phyloP scores from a whole-genome alignment of 2,329 filamentous ascomycete species.

The Colletotrichum phormii region DNA sequence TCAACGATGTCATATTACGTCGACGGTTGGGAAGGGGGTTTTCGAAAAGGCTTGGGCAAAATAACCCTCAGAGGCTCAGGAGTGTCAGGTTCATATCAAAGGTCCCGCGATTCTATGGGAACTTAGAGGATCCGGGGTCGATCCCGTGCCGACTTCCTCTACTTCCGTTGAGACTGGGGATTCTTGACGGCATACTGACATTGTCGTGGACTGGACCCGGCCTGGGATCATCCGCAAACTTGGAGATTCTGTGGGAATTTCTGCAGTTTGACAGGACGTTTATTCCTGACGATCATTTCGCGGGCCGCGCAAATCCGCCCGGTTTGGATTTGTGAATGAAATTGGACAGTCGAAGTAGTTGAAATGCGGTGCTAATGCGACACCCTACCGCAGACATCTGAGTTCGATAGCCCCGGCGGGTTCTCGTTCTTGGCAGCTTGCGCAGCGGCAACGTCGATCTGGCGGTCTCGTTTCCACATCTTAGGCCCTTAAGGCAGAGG shows the following conservation, averaged over 20 bases:
- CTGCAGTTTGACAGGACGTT: neutral
- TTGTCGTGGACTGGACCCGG: neutral
- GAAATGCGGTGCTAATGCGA: neutral
- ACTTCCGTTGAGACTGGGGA: neutral
- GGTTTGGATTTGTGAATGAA: neutral
- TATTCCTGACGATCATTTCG: neutral
- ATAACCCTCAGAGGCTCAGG: too few species aligned
- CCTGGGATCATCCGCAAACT: neutral
- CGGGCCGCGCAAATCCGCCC: neutral
- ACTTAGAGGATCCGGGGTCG: neutral
- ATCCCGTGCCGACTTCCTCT: neutral
- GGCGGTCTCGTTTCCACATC: neutral
- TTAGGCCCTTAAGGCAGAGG: neutral
- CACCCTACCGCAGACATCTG: neutral
- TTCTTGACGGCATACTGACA: conserved; percentile 14
- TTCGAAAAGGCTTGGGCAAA: neutral
- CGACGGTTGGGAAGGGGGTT: neutral
- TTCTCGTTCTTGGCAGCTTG: conserved; percentile 10
- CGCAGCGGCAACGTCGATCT: conserved; percentile 28
- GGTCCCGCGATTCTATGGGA: neutral
- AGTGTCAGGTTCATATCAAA: neutral
- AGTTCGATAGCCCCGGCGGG: conserved; percentile 18
- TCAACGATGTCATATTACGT: neutral
- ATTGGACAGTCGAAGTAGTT: neutral
- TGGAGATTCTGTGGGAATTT: neutral